Evolutionary conservation across 352 stramenopile species (phyloP).

Genomic region (Phytophthora chlamydospora): DNA sequence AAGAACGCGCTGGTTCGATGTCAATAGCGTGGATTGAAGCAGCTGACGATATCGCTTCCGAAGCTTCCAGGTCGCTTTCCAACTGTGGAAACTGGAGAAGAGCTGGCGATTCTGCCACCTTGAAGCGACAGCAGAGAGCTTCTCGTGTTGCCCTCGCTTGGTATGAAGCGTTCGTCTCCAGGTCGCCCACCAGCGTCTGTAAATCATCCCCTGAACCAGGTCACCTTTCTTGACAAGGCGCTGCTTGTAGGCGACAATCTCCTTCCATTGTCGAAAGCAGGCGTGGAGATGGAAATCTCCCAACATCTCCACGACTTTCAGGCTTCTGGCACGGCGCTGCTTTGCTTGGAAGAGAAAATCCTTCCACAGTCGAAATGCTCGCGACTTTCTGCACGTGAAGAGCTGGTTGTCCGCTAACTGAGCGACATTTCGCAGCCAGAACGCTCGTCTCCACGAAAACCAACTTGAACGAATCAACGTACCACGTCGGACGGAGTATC

Average conservation of each 20-base stretch:
- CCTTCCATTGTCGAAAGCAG: conserved; percentile 33
- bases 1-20: conserved; percentile 22
- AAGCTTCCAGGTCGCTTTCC: conserved; percentile 43
- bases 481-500: not conserved
- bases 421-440: conserved; percentile 11
- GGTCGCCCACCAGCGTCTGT: conserved; percentile 12
- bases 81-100: conserved; percentile 33
- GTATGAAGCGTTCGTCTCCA: conserved; percentile 28
- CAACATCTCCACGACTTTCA: conserved; percentile 17
- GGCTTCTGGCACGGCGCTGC: conserved; percentile 1
- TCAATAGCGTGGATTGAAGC: conserved; percentile 11
- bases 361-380: conserved; percentile 32
- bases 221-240: not conserved
- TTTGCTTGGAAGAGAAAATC: conserved; percentile 5
- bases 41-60: conserved; percentile 36
- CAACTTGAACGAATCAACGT: conserved; percentile 13
- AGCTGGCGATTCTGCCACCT: conserved; percentile 37
- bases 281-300: conserved; percentile 6
- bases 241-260: conserved; percentile 2
- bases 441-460: conserved; percentile 25
- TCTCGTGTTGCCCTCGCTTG: conserved; percentile 16
- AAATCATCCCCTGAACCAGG: not conserved
- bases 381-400: conserved; percentile 7
- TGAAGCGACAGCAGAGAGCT: conserved; percentile 22
- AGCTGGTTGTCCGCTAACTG: conserved; percentile 24